phyloP scores from a whole-genome alignment of 352 stramenopile genomes.

The Globisporangium solare region DNA sequence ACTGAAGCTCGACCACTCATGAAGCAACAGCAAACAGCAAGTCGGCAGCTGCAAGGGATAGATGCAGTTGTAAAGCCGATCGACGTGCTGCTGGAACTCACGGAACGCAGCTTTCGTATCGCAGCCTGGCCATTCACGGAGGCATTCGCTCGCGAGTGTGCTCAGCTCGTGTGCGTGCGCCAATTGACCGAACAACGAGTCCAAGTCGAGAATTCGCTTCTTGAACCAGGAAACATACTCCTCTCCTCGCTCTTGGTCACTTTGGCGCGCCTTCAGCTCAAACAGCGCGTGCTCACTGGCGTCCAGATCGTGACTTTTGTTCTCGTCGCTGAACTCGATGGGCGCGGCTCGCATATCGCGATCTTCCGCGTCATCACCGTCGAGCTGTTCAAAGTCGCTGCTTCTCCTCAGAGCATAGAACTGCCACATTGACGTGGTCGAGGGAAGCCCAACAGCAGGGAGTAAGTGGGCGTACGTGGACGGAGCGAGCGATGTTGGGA shows the following conservation, averaged over 20 bases:
- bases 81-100: constrained; percentile 42
- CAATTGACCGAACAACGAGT: constrained; percentile 57
- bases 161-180: constrained; percentile 40
- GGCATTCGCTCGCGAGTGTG: constrained; percentile 24
- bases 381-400: constrained; percentile 4
- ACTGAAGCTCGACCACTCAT: constrained; percentile 53
- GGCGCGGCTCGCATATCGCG: constrained; percentile 8
- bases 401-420: constrained; percentile 33
- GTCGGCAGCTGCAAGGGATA: constrained; percentile 36
- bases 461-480: constrained; percentile 39
- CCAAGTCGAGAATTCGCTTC: constrained; percentile 48
- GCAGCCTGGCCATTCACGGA: constrained; percentile 19
- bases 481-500: constrained; percentile 36
- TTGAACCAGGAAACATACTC: constrained; percentile 49
- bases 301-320: constrained; percentile 35
- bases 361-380: neutral
- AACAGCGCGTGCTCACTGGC: constrained; percentile 33
- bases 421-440: constrained; percentile 23
- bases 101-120: constrained; percentile 33
- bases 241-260: constrained; percentile 19
- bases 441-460: constrained; percentile 28
- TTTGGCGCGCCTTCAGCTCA: constrained; percentile 22
- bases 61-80: constrained; percentile 59
- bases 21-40: constrained; percentile 36
- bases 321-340: constrained; percentile 30